Base-by-base conservation (phyloP, 768 basidiomycete genomes). In the Lactifluus volemus region DNA sequence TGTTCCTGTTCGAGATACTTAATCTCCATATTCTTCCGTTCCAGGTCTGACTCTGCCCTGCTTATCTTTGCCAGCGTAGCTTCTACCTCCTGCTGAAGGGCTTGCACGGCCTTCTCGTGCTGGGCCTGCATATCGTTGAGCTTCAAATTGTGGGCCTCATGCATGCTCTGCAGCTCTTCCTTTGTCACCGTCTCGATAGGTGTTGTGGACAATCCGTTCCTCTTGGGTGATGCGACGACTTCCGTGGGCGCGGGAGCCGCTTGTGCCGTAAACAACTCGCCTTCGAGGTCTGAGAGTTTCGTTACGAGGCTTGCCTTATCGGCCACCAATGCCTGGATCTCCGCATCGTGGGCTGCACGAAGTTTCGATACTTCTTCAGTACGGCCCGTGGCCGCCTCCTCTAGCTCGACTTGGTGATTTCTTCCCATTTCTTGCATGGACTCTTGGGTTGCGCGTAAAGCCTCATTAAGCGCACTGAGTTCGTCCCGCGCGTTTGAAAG, bases 141-240 rank as follows among this genome's bases (percentile, higher is more conserved):
- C 75, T 87, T 92, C 63, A 86, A 76, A 70, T 88, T 89, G 71
- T 94, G 92, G 5, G 92, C 92, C 70, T 90, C 87, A 65, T 93
- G 88, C 68, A 89, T 73, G 68, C 78, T 81, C 70, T 84, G 83
- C 44, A 94, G 73, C 58, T 93, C 90, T 64, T 90, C 89, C 66
- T 84, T 85, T 39, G 88, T 81, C 8, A 90, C 82, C 15, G 76
- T 79, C 25, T 70, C 64, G 9, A 77, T 73, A 1, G 78, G 74
- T 50, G 76, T 72, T 45, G 73, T 70, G 21, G 72, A 68, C 1
- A 70, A 73, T 14, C 83, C 84, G 62, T 86, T 88, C 62, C 73
- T 80, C 72, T 81, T 84, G 4, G 84, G 79, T 3, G 80, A 70
- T 32, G 75, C 70, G n/a, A 73, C 65, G 2, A 75, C 68, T 52